Evolutionary conservation across 345 rosid species (phyloP).

Genomic region (Salix purpurea): DNA sequence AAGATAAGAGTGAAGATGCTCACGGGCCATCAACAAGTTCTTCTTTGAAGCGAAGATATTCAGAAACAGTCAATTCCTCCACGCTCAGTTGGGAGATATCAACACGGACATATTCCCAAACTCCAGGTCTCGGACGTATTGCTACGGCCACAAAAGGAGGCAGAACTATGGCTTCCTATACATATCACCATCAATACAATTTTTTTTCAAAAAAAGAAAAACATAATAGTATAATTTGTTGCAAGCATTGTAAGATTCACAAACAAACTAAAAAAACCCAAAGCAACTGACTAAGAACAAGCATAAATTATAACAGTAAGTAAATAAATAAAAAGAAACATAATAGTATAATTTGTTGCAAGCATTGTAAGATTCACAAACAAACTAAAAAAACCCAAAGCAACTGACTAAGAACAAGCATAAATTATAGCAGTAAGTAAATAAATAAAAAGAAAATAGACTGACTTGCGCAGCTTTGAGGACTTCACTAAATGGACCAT

Average conservation of each 20-base stretch:
- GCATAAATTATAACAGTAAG: background rate
- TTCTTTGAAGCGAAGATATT: constrained; percentile 87
- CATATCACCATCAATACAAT: background rate
- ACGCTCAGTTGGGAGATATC: constrained; percentile 78
- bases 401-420: background rate
- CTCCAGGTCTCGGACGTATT: constrained; percentile 95
- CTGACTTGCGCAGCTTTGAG: constrained; percentile 70
- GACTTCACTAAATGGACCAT: constrained; percentile 74
- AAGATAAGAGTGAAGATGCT: constrained; percentile 18
- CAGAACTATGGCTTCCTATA: constrained; percentile 85
- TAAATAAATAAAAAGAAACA: background rate
- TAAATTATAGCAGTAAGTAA: background rate
- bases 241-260: background rate
- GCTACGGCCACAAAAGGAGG: constrained; percentile 95
- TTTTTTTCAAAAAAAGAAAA: background rate
- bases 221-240: too few relatives aligned
- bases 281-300: background rate
- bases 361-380: background rate
- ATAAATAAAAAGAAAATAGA: background rate
- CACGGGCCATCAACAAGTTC: constrained; percentile 78
- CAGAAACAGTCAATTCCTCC: constrained; percentile 72
- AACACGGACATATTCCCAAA: constrained; percentile 97
- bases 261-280: background rate
- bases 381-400: background rate
- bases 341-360: background rate